Percentiles rank a stretch among this genome's conserved stretches.
phyloP scores from a whole-genome alignment of 305 asterid genomes.

The Andrographis paniculata region DNA sequence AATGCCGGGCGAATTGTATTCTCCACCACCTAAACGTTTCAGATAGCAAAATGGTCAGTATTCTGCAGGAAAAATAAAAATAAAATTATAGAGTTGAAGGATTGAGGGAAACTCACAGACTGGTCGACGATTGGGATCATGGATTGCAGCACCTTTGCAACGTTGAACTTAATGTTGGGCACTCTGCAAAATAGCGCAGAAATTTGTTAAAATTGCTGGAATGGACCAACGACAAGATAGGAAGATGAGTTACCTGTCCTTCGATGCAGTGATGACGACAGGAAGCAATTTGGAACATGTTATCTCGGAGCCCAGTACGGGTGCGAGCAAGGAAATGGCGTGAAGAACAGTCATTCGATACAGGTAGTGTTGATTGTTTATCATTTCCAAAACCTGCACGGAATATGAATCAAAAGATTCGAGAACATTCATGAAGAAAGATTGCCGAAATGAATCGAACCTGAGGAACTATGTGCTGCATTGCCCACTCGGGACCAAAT shows the following conservation, averaged over 20 bases:
- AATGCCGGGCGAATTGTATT: constrained; percentile 51
- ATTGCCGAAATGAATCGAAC: constrained; percentile 21
- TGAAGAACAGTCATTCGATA: constrained; percentile 67
- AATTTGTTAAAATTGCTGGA: background rate
- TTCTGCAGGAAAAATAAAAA: too few species aligned
- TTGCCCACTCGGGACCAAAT: constrained; percentile 98
- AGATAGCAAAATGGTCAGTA: too few species aligned
- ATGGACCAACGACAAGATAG: background rate
- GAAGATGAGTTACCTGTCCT: constrained; percentile 44
- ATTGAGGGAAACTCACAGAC: constrained; percentile 33
- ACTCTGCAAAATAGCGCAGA: constrained; percentile 35
- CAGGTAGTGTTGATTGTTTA: constrained; percentile 56
- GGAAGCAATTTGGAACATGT: constrained; percentile 67
- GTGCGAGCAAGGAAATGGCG: constrained; percentile 62
- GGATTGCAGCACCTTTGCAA: constrained; percentile 77
- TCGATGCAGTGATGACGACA: constrained; percentile 46
- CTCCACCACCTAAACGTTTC: constrained; percentile 45
- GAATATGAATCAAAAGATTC: constrained; percentile 4
- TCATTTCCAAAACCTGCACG: constrained; percentile 63
- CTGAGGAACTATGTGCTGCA: constrained; percentile 98
- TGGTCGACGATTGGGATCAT: constrained; percentile 62
- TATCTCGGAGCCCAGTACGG: constrained; percentile 74
- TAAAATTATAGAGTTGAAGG: background rate
- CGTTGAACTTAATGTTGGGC: constrained; percentile 69
- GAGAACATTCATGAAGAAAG: too few species aligned